Evolutionary conservation across 352 stramenopile genomes (phyloP).

Genomic region (Globisporangium paddicum): DNA sequence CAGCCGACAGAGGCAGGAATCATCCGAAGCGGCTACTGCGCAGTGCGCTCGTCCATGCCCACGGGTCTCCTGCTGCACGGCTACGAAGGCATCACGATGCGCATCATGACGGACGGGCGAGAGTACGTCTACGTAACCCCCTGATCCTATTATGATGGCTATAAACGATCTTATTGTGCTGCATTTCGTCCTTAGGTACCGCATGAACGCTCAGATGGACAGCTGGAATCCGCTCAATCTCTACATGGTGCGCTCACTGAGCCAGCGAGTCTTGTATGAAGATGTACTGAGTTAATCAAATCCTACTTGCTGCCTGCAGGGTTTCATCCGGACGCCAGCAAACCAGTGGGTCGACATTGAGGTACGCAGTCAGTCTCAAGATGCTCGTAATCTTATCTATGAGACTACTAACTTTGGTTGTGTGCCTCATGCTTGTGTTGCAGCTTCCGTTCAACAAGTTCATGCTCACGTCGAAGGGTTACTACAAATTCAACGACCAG

Average conservation of each 20-base stretch:
- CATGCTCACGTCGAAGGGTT: conserved; percentile 78
- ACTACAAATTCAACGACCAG: conserved; percentile 76
- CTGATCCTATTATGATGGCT: neutral
- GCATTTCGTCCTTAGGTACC: conserved; percentile 30
- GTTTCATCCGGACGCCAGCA: conserved; percentile 72
- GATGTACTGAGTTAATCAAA: neutral
- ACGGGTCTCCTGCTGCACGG: conserved; percentile 56
- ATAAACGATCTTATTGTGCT: neutral
- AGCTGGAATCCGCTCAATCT: conserved; percentile 86
- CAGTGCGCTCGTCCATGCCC: conserved; percentile 58
- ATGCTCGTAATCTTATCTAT: neutral
- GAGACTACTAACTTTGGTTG: neutral
- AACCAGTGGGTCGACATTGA: conserved; percentile 84
- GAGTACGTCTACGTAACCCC: conserved; percentile 34
- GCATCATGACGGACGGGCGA: conserved; percentile 81
- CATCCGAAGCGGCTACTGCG: conserved; percentile 83
- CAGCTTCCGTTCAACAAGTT: conserved; percentile 77
- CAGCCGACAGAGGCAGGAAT: conserved; percentile 74
- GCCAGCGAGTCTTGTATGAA: neutral
- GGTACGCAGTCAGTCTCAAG: conserved; percentile 21
- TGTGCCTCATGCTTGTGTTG: neutral
- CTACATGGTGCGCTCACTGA: conserved; percentile 56
- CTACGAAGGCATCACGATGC: conserved; percentile 83
- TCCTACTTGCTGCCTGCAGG: conserved; percentile 19
- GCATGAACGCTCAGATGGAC: conserved; percentile 83